A percentile compares a stretch with the other conserved stretches of the same genome.
Conservation (phyloP, 371 early-diverging fungal genomes). For the Conidiobolus incongruus region DNA sequence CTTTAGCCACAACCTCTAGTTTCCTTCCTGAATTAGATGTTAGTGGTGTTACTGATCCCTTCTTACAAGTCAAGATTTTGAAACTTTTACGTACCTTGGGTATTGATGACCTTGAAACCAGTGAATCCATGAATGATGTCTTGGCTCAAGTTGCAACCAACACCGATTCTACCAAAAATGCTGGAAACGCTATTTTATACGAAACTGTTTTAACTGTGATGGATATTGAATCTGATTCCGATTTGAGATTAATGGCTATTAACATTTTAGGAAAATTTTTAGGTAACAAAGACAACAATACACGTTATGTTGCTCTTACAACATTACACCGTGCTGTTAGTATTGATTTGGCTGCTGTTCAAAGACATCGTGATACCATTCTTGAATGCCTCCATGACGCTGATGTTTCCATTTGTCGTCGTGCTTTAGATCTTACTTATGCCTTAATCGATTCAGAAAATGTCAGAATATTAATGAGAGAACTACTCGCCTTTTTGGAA, state of each 20-base stretch:
- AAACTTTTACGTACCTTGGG: slow-evolving; percentile 76
- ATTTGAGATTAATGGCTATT: slow-evolving; percentile 82
- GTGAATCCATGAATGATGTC: slow-evolving; percentile 90
- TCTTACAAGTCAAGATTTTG: slow-evolving; percentile 87
- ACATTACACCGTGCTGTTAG: slow-evolving; percentile 75
- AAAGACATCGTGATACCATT: slow-evolving; percentile 88
- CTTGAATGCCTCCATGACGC: slow-evolving; percentile 86
- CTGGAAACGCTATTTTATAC: slow-evolving; percentile 89
- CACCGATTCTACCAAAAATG: slow-evolving; percentile 85
- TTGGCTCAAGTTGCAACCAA: slow-evolving; percentile 91
- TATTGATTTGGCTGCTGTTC: slow-evolving; percentile 81
- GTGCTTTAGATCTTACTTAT: slow-evolving; percentile 89
- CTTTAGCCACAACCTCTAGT: slow-evolving; percentile 53
- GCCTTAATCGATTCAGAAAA: slow-evolving; percentile 79
- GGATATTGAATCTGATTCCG: slow-evolving; percentile 78
- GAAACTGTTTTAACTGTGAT: slow-evolving; percentile 90
- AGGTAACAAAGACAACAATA: slow-evolving; percentile 88
- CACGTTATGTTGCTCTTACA: slow-evolving; percentile 87
- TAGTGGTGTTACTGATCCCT: slow-evolving; percentile 87
- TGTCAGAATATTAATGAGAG: slow-evolving; percentile 81
- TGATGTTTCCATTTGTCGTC: slow-evolving; percentile 89
- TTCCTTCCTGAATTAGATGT: slow-evolving; percentile 94
- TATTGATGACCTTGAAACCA: slow-evolving; percentile 57
- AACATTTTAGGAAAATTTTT: slow-evolving; percentile 92
- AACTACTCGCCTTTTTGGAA: slow-evolving; percentile 79